phyloP scores from a whole-genome alignment of 805 yeast genomes.

The Teunomyces funiuensis region DNA sequence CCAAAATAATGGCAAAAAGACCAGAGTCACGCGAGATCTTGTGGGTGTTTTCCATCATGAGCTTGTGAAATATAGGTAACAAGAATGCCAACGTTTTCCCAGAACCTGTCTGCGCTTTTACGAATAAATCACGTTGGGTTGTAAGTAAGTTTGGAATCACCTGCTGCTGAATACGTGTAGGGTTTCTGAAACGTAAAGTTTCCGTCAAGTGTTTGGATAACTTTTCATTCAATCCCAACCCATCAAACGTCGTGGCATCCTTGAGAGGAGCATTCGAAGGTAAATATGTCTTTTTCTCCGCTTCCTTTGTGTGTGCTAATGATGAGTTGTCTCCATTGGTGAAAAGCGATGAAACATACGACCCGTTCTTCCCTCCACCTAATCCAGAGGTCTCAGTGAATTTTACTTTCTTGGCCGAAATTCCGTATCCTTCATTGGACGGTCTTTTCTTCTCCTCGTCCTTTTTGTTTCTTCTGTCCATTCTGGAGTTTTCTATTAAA shows the following conservation, averaged over 20 bases:
- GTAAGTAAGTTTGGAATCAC: slow-evolving; percentile 64
- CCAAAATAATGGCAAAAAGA: slow-evolving; percentile 80
- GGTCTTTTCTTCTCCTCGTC: slow-evolving; percentile 5
- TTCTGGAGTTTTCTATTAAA: slow-evolving; percentile 14
- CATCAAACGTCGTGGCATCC: slow-evolving; percentile 67
- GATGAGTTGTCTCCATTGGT: slow-evolving; percentile 46
- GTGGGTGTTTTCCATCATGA: slow-evolving; percentile 52
- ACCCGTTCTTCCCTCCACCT: slow-evolving; percentile 54
- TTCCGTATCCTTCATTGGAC: slow-evolving; percentile 8
- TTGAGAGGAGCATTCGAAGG: slow-evolving; percentile 81
- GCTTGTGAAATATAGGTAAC: slow-evolving; percentile 75
- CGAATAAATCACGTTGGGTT: slow-evolving; percentile 64
- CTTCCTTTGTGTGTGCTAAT: slow-evolving; percentile 51
- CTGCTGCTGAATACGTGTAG: slow-evolving; percentile 84
- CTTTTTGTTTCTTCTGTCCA: slow-evolving; percentile 8
- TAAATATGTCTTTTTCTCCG: slow-evolving; percentile 25
- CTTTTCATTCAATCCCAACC: slow-evolving; percentile 62
- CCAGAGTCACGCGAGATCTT: slow-evolving; percentile 67
- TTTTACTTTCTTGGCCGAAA: slow-evolving; percentile 36
- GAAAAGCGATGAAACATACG: slow-evolving; percentile 85
- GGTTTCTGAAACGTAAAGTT: slow-evolving; percentile 56
- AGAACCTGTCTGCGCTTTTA: slow-evolving; percentile 97
- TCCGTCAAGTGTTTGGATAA: slow-evolving; percentile 56
- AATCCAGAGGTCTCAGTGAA: slow-evolving; percentile 51
- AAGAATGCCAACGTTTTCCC: slow-evolving; percentile 92